Conservation (phyloP, 164 flowering plant species). For the Pachysandra terminalis region DNA sequence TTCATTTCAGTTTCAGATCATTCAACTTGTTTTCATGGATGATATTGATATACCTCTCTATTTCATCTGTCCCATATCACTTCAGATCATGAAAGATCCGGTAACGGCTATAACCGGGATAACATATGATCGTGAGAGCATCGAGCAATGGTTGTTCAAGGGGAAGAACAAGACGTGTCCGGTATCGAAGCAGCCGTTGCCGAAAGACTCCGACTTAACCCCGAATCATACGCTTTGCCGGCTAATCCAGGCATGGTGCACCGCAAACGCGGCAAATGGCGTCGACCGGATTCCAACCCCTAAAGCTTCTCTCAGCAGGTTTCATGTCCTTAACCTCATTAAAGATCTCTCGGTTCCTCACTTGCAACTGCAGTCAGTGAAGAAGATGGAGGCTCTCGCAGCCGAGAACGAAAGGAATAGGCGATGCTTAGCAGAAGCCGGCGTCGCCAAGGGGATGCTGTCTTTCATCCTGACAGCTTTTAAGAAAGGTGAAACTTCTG, state of each 20-base stretch:
- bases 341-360: constrained; percentile 12
- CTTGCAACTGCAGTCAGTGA: constrained; percentile 7
- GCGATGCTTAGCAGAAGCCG: constrained; percentile 31
- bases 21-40: constrained; percentile 22
- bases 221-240: constrained; percentile 55
- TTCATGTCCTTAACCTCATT: constrained; percentile 21
- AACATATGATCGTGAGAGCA: constrained; percentile 51
- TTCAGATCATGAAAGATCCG: constrained; percentile 54
- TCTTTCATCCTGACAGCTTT: constrained; percentile 14
- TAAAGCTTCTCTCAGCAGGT: constrained; percentile 21
- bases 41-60: constrained; percentile 35
- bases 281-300: constrained; percentile 43
- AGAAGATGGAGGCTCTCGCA: constrained; percentile 21
- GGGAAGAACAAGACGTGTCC: constrained; percentile 31
- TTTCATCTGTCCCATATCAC: constrained; percentile 49
- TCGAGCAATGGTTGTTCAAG: constrained; percentile 38
- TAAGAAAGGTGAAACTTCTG: no score
- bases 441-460: constrained; percentile 20
- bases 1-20: no score
- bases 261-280: constrained; percentile 21
- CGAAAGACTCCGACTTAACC: constrained; percentile 30
- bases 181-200: constrained; percentile 40
- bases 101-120: constrained; percentile 45
- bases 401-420: constrained; percentile 28
- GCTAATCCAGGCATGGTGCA: no score